Evolutionary conservation across 495 filamentous ascomycete genomes (phyloP).

Genomic region (Annulohypoxylon maeteangense): DNA sequence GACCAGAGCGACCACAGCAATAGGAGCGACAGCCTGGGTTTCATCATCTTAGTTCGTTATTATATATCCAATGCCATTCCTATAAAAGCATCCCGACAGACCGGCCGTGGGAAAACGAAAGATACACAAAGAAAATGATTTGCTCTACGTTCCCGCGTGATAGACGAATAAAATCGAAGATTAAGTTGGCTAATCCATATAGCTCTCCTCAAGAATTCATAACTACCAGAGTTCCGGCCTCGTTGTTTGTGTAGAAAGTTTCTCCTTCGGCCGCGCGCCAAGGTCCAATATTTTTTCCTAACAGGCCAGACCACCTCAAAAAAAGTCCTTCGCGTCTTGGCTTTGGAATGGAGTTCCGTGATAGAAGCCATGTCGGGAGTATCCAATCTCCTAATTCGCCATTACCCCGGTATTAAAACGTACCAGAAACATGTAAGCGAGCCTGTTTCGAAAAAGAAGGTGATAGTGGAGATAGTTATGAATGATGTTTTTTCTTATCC

Average conservation of each 20-base stretch:
- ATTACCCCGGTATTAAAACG: conserved; percentile 26
- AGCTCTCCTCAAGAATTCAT: background rate
- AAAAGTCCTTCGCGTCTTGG: conserved; percentile 11
- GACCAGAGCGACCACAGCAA: conserved; percentile 37
- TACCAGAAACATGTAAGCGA: conserved; percentile 33
- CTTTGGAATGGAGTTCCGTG: conserved; percentile 10
- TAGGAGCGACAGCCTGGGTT: conserved; percentile 17
- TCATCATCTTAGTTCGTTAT: conserved; percentile 32
- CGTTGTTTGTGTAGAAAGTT: background rate
- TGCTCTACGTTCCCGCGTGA: background rate
- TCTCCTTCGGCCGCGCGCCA: background rate
- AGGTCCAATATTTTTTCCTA: background rate
- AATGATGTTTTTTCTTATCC: background rate
- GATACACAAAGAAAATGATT: background rate
- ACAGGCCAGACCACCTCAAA: background rate
- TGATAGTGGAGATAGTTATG: conserved; percentile 16
- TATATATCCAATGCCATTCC: conserved; percentile 29
- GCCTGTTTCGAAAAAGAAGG: conserved; percentile 29
- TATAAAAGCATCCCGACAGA: background rate
- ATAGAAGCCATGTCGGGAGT: conserved; percentile 1
- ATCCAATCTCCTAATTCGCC: conserved; percentile 30
- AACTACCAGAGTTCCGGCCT: background rate
- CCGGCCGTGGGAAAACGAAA: background rate
- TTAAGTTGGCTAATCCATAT: conserved; percentile 6
- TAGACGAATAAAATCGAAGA: conserved; percentile 1